Evolutionary conservation across 1,284 basidiomycete species (phyloP), one percentile per base, ranked within the genome.

Genomic region (Ganoderma multipileum): DNA sequence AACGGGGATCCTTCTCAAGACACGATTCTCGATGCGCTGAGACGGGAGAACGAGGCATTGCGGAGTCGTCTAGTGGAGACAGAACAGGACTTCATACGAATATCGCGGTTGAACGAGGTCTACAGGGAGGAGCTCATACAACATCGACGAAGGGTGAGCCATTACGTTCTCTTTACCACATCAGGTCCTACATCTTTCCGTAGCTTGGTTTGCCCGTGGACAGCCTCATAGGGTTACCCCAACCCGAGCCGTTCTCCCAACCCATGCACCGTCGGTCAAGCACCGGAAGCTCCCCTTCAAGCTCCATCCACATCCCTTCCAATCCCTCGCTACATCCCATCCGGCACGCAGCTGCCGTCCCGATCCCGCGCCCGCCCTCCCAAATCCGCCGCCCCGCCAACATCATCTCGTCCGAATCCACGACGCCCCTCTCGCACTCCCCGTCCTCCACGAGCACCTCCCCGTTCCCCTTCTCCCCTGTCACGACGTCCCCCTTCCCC

Each of bases 81-180:
- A 2, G 93, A 95, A 79, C 80, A 91, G 67, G 91, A 93, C 71
- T 94, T 89, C 76, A 85, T 92, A 69, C 86, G 90, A 38, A 85
- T 93, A 64, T 84, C 87, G 65, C 81, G 92, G 72, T 79, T 94
- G 75, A 94, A 94, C 71, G 93, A 95, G 74, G 85, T 93, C 3
- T 95, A 94, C 75, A 83, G 92, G 39, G 92, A 94, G 78, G 93
- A 95, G 78, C 79, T 95, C 68, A 89, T 95, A 68, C 89, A 92
- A 57, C 88, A 92, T 76, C 81, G 93, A 67, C 82, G 88, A 74
- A 82, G 92, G 77, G 93, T 94, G 78, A 81, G 92, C 85, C 8
- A 8, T 58, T 60, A 50, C 33, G 5, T 36, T 33, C 23, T 1
- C 20, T 39, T 16, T 8, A 14, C 42, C 68, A 50, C 52, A 64